Conservation (phyloP, 306 rosid species). For the Vigna angularis region DNA sequence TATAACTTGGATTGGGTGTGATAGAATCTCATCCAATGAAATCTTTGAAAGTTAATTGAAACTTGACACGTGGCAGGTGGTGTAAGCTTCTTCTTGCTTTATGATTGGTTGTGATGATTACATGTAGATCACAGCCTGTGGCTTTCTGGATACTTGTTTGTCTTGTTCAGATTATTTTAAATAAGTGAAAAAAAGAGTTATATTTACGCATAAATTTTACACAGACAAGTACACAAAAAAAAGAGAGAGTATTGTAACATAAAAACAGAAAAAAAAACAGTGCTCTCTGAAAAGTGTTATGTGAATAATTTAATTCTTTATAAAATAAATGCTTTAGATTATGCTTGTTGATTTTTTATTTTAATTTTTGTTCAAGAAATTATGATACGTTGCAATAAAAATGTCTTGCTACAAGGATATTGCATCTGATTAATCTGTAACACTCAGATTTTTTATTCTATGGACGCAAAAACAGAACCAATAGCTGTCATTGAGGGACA, state of each 20-base stretch:
- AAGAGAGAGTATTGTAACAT: background rate
- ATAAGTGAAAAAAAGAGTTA: too few relatives aligned
- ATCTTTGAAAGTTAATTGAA: slow-evolving; percentile 58
- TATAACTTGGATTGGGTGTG: slow-evolving; percentile 33
- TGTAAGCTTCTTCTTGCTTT: slow-evolving; percentile 10
- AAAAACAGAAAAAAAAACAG: too few relatives aligned
- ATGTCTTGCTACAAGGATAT: background rate
- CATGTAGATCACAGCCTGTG: slow-evolving; percentile 53
- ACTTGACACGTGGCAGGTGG: slow-evolving; percentile 59
- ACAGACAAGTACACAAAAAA: too few relatives aligned
- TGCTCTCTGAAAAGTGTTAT: too few relatives aligned
- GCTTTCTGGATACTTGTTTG: slow-evolving; percentile 11
- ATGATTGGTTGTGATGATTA: slow-evolving; percentile 57
- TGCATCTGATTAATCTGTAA: background rate
- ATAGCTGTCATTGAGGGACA: background rate
- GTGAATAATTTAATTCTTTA: too few relatives aligned
- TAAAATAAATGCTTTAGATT: too few relatives aligned
- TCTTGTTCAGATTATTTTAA: background rate
- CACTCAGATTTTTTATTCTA: background rate
- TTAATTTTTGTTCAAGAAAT: background rate
- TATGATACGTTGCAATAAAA: background rate
- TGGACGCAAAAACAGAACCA: background rate
- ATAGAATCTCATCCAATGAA: slow-evolving; percentile 72
- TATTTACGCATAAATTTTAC: too few relatives aligned
- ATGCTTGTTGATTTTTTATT: too few relatives aligned